phyloP scores from a whole-genome alignment of 768 basidiomycete species.

The Pleurotus platypus region DNA sequence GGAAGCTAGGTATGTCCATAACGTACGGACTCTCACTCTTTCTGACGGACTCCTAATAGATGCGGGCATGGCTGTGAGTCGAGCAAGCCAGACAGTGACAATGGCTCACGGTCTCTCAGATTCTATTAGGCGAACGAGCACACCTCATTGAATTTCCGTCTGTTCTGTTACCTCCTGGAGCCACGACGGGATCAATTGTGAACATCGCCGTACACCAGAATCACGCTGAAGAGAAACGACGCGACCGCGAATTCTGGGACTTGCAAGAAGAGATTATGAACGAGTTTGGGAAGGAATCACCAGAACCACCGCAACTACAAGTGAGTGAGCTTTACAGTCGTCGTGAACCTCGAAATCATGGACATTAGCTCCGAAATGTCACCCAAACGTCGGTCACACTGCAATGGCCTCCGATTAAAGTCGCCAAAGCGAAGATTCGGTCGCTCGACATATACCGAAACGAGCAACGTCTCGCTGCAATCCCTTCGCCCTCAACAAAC shows the following conservation, averaged over 20 bases:
- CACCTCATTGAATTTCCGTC: constrained; percentile 99
- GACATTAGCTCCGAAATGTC: constrained; percentile 73
- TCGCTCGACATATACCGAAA: constrained; percentile 94
- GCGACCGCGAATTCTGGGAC: constrained; percentile 79
- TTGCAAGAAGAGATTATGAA: constrained; percentile 80
- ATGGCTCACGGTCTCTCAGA: constrained; percentile 41
- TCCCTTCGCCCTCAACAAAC: constrained; percentile 78
- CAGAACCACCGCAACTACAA: constrained; percentile 70
- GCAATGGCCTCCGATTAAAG: constrained; percentile 86
- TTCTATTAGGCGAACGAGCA: constrained; percentile 88
- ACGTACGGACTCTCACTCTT: not conserved
- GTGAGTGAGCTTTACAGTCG: constrained; percentile 35
- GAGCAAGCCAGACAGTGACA: not conserved
- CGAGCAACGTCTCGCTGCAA: constrained; percentile 80
- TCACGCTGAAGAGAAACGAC: constrained; percentile 73
- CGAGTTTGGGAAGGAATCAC: constrained; percentile 65
- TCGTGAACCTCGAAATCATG: not conserved
- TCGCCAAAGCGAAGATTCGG: constrained; percentile 84
- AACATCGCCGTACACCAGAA: constrained; percentile 96
- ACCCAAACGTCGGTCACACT: constrained; percentile 97
- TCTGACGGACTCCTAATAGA: constrained; percentile 39
- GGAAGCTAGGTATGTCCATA: constrained; percentile 79
- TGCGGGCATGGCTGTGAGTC: constrained; percentile 87
- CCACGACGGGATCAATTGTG: constrained; percentile 92
- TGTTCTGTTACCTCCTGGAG: constrained; percentile 87